Evolutionary conservation across 495 filamentous ascomycete genomes (phyloP), one percentile per base, ranked within the genome.

Genomic region (Chaetomidium leptoderma): DNA sequence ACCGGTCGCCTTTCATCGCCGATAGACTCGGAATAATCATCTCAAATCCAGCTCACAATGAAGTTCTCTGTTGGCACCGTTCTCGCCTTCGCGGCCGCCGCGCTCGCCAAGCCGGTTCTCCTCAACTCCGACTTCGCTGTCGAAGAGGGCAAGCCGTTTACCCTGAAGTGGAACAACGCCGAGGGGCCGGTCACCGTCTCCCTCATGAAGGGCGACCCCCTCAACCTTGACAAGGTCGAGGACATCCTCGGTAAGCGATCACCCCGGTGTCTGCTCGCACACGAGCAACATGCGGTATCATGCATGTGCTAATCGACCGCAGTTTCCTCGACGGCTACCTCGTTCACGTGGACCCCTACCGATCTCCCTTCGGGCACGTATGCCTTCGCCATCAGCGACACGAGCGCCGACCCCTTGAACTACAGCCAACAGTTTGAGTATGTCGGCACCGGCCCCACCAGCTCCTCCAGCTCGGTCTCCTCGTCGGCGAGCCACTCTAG

Each of bases 51-150:
- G 55, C 8, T 49, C 70, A 78, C 65, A 54, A 80, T 80, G 77
- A 77, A 78, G 73, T 68, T 66, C 64, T 61, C 67, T 43, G 23
- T 72, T 52, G 53, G 63, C 44, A 49, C 71, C 35, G 36, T 71
- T 44, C 19, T 76, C 52, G 69, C 67, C 54, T 62, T 79, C 60
- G 70, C 71, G 50, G 70, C 74, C 54, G 54, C 66, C 46, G 76
- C 53, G 36, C 60, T 66, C 50, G 76, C 74, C 50, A 60, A 66
- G 60, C 58, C 66, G 45, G 45, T 45, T n/a, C 49, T 79, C 63
- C 72, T 69, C 72, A 78, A 78, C 71, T 66, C 56, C 53, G 54
- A 59, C 60, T 78, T 70, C 58, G 46, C 68, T 11, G 66, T 78
- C 35, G 7, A 46, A 37, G 73, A 64, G 55, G 74, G 70, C 50